Evolutionary conservation across 2,329 filamentous ascomycete genomes (phyloP).

Genomic region (Calonectria pteridis): DNA sequence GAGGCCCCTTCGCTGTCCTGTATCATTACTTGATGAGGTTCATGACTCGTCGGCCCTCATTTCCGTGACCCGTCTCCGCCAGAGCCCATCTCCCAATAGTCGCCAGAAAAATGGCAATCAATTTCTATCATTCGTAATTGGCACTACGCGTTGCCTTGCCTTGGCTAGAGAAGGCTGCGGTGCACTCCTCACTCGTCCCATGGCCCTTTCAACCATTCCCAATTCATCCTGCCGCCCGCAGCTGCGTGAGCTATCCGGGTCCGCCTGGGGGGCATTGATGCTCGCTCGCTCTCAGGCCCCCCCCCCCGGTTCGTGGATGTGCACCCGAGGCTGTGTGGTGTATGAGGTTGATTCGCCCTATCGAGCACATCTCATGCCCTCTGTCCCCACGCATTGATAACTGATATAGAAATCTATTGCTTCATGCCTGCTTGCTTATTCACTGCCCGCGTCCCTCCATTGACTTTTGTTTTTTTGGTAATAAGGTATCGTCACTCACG

Average conservation of each 20-base stretch:
- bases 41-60: constrained; percentile 28
- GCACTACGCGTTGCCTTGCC: not conserved
- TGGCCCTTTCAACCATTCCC: not conserved
- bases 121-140: not conserved
- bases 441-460: not conserved
- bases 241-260: not conserved
- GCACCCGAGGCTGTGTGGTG: not conserved
- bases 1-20: not conserved
- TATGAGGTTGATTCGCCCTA: constrained; percentile 6
- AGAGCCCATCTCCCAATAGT: constrained; percentile 16
- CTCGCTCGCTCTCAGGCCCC: not conserved
- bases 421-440: not conserved
- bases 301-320: not conserved
- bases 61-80: constrained; percentile 23
- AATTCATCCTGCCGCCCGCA: constrained; percentile 17
- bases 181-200: not conserved
- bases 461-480: not conserved
- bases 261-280: not conserved
- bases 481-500: constrained; percentile 13
- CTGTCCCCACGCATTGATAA: not conserved
- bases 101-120: constrained; percentile 7
- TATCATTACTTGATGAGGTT: not conserved
- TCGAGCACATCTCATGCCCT: not conserved
- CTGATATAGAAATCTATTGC: constrained; percentile 1
- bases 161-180: constrained; percentile 8